These are phyloP conservation scores for Amanita rimosa DNA, from an alignment of 768 basidiomycete species.

Conservation along the genomic window DNA sequence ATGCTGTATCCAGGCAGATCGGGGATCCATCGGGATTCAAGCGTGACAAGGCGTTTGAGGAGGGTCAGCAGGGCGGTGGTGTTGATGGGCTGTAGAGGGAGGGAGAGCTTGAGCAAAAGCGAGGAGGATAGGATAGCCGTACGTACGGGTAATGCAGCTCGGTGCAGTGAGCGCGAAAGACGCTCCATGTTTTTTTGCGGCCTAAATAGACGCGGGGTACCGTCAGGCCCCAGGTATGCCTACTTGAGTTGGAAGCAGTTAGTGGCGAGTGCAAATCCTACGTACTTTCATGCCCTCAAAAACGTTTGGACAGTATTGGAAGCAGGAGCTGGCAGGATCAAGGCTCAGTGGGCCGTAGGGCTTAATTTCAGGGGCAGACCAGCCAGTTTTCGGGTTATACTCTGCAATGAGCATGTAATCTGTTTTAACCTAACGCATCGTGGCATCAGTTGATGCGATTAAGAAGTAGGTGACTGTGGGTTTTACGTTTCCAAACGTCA, in stretches of 20 bases:
- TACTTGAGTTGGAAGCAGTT: background rate
- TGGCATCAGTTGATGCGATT: slow-evolving; percentile 1
- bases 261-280: background rate
- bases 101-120: background rate
- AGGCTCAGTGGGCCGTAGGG: slow-evolving; percentile 60
- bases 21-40: slow-evolving; percentile 86
- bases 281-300: slow-evolving; percentile 87
- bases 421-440: slow-evolving; percentile 33
- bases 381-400: slow-evolving; percentile 54
- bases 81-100: slow-evolving; percentile 48
- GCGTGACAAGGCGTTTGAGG: slow-evolving; percentile 59
- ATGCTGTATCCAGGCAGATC: slow-evolving; percentile 60
- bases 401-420: slow-evolving; percentile 71
- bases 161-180: slow-evolving; percentile 53
- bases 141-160: slow-evolving; percentile 65
- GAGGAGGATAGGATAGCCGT: background rate
- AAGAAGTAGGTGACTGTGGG: background rate
- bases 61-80: slow-evolving; percentile 54
- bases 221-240: slow-evolving; percentile 57
- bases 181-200: slow-evolving; percentile 82
- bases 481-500: slow-evolving; percentile 49
- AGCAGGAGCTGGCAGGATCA: slow-evolving; percentile 64
- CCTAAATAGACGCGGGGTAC: slow-evolving; percentile 67
- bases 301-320: slow-evolving; percentile 79
- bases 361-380: slow-evolving; percentile 64